Evolutionary conservation across 1,284 basidiomycete species (phyloP).

Genomic region (Irpex rosettiformis): DNA sequence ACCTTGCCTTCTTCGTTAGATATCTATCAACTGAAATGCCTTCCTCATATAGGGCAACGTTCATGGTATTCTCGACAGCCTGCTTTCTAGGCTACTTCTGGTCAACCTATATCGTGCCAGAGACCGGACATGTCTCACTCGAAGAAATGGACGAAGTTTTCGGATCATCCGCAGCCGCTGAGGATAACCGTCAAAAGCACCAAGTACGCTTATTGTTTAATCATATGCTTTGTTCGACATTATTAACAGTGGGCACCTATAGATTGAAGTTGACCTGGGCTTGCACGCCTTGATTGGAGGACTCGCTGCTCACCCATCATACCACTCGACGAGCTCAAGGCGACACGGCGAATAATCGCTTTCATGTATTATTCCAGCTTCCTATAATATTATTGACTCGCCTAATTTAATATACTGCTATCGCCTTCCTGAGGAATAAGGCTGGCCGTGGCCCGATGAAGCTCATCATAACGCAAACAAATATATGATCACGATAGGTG

Average conservation of each 20-base stretch:
- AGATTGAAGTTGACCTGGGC: not conserved
- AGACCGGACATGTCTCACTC: constrained; percentile 72
- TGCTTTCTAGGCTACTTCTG: constrained; percentile 66
- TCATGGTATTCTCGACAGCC: constrained; percentile 61
- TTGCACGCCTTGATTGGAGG: not conserved
- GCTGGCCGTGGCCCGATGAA: no score
- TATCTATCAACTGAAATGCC: not conserved
- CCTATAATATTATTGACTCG: not conserved
- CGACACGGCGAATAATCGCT: not conserved
- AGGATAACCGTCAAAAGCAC: constrained; percentile 45
- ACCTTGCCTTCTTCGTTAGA: constrained; percentile 4
- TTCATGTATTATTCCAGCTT: no score
- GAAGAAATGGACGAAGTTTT: constrained; percentile 77
- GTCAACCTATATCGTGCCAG: constrained; percentile 66
- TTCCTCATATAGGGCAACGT: constrained; percentile 50
- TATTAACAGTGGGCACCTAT: not conserved
- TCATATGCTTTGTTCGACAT: not conserved
- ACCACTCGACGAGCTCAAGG: not conserved
- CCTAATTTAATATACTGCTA: no score
- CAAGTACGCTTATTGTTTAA: constrained; percentile 35
- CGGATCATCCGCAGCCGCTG: constrained; percentile 48
- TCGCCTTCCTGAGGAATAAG: no score
- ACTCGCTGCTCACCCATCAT: not conserved
- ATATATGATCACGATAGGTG: no score
- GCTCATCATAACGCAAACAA: no score